A percentile compares a stretch with the other conserved stretches of the same genome.
phyloP scores from a whole-genome alignment of 768 basidiomycete species.

The Termitomyces titanicus region DNA sequence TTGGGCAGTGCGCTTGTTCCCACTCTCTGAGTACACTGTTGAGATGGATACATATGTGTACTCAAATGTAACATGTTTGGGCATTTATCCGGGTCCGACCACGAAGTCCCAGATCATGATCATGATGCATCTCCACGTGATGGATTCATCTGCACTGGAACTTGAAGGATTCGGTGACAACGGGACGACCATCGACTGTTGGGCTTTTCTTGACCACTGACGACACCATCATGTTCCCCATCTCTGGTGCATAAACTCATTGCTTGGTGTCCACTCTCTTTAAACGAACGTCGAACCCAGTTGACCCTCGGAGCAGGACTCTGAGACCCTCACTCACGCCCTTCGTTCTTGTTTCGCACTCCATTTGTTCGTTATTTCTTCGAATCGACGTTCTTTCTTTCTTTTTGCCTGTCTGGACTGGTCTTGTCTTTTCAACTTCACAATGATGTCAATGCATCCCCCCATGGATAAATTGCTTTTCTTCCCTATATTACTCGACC shows the following conservation, averaged over 20 bases:
- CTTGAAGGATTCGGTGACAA: too few relatives aligned
- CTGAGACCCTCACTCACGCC: not conserved
- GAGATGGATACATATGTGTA: too few relatives aligned
- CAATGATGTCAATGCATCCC: not conserved
- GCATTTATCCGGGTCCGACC: too few relatives aligned
- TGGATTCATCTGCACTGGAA: not conserved
- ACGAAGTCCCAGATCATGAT: too few relatives aligned
- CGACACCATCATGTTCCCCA: not conserved
- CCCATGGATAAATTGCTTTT: not conserved
- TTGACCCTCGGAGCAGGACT: slow-evolving; percentile 9
- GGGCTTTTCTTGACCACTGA: not conserved
- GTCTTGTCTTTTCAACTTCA: not conserved
- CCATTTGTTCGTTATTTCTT: not conserved
- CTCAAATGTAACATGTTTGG: too few relatives aligned
- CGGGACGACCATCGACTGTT: not conserved
- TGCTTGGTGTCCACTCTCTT: not conserved
- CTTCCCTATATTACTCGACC: slow-evolving; percentile 7
- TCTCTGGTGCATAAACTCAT: slow-evolving; percentile 1
- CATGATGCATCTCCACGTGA: not conserved
- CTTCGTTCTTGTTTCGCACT: not conserved
- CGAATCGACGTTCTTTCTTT: slow-evolving; percentile 1
- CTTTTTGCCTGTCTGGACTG: slow-evolving; percentile 4
- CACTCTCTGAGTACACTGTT: too few relatives aligned
- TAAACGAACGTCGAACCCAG: too few relatives aligned
- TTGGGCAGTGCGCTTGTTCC: not conserved